Percentiles rank a stretch among this genome's conserved stretches.
Conservation (phyloP, 805 yeast species). For the Sungouiozyma intestinalis region DNA sequence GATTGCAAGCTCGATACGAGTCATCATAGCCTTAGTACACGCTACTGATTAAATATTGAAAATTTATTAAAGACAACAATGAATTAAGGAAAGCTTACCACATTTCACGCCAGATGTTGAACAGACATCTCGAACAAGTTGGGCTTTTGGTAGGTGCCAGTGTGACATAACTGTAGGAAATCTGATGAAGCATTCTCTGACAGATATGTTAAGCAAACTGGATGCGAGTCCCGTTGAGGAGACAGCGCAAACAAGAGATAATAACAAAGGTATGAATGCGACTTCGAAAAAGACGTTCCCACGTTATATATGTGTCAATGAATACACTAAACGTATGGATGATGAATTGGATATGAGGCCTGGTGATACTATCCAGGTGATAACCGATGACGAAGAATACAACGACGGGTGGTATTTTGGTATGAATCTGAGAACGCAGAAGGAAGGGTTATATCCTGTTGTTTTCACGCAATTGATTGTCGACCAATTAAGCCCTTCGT, state of each 20-base stretch:
- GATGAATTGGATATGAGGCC: conserved; percentile 75
- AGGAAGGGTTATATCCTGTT: conserved; percentile 85
- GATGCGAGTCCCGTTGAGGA: neutral
- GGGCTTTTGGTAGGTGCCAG: too few species aligned
- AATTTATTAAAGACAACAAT: neutral
- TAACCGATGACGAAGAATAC: conserved; percentile 87
- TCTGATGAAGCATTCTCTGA: neutral
- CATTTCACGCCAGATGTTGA: neutral
- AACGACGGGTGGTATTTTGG: conserved; percentile 98
- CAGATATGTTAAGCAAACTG: neutral
- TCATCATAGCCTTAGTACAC: too few species aligned
- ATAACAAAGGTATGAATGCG: neutral
- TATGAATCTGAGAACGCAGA: conserved; percentile 55
- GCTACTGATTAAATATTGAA: neutral
- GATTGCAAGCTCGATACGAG: too few species aligned
- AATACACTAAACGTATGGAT: conserved; percentile 75
- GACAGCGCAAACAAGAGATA: neutral
- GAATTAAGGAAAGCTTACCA: neutral
- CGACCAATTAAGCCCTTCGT: conserved; percentile 31
- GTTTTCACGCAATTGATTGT: conserved; percentile 60
- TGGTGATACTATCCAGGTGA: conserved; percentile 81
- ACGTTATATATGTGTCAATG: conserved; percentile 60
- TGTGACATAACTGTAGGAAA: too few species aligned
- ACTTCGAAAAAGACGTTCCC: conserved; percentile 12
- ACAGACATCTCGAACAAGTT: too few species aligned